Percentiles rank a stretch among this genome's conserved stretches.
phyloP scores from a whole-genome alignment of 2,329 filamentous ascomycete species.

The Graphilbum ipis-grandicollis region DNA sequence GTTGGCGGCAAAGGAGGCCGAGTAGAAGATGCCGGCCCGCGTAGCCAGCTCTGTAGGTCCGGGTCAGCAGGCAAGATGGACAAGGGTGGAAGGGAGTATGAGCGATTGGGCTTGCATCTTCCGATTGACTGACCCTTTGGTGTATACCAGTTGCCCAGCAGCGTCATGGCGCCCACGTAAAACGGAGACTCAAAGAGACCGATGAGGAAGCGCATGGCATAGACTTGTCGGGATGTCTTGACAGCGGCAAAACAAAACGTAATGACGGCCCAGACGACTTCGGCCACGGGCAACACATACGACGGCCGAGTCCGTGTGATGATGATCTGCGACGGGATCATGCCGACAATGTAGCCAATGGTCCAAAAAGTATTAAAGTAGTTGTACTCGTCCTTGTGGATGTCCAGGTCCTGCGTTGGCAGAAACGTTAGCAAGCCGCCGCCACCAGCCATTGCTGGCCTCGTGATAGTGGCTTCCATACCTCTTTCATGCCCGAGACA shows the following conservation, averaged over 20 bases:
- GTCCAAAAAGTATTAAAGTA: not conserved
- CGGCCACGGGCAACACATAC: not conserved
- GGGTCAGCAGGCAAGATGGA: not conserved
- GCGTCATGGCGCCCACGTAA: slow-evolving; percentile 8
- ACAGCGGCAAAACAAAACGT: not conserved
- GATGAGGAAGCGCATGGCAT: not conserved
- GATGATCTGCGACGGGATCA: not conserved
- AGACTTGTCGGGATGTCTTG: not conserved
- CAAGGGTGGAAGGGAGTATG: no score
- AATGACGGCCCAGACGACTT: not conserved
- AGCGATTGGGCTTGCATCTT: no score
- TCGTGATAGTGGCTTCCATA: no score
- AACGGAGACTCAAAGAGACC: slow-evolving; percentile 3
- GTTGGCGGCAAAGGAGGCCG: slow-evolving; percentile 1
- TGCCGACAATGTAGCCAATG: not conserved
- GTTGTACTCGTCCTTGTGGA: not conserved
- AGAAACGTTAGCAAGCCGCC: no score
- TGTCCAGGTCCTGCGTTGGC: not conserved
- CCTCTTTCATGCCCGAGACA: not conserved
- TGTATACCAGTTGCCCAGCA: slow-evolving; percentile 6
- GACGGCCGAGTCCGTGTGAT: not conserved
- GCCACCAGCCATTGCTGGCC: no score
- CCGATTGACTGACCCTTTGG: not conserved
- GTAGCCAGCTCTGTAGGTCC: slow-evolving; percentile 3
- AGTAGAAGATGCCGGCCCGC: slow-evolving; percentile 3